Percentiles rank a stretch among this genome's conserved stretches.
Evolutionary conservation across 2,329 filamentous ascomycete species (phyloP).

Genomic region (Pseudopyrenochaeta lycopersici): DNA sequence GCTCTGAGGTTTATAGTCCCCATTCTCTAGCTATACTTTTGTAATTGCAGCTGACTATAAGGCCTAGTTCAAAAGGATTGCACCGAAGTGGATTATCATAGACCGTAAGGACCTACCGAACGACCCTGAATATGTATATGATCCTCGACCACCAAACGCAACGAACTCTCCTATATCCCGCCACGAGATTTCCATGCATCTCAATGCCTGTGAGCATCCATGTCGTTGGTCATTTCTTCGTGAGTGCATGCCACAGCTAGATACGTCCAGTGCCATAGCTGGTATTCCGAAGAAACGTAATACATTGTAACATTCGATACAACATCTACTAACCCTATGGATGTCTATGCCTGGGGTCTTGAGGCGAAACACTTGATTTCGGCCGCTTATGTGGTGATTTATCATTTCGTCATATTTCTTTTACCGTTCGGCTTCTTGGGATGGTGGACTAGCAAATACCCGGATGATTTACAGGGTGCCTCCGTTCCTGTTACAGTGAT

Average conservation of each 20-base stretch:
- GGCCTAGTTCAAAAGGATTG: constrained; percentile 5
- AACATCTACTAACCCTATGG: neutral
- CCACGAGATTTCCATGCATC: constrained; percentile 8
- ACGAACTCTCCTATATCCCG: constrained; percentile 5
- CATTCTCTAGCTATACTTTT: neutral
- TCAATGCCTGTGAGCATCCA: constrained; percentile 2
- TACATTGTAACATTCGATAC: neutral
- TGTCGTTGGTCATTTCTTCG: constrained; percentile 3
- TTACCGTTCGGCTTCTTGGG: constrained; percentile 6
- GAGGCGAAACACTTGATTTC: constrained; percentile 7
- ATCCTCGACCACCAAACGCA: constrained; percentile 6
- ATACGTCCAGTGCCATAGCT: neutral
- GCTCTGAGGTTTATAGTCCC: neutral
- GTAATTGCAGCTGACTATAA: neutral
- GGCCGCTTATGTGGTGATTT: constrained; percentile 4
- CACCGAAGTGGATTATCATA: constrained; percentile 6
- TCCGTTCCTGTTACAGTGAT: constrained; percentile 6
- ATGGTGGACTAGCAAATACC: constrained; percentile 4
- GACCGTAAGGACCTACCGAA: constrained; percentile 6
- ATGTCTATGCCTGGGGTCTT: constrained; percentile 10
- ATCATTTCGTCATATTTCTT: constrained; percentile 8
- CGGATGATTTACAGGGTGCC: constrained; percentile 7
- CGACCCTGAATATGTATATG: constrained; percentile 2
- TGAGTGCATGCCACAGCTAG: constrained; percentile 6
- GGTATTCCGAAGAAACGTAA: constrained; percentile 8